Evolutionary conservation across 2,329 filamentous ascomycete species (phyloP).

Genomic region (Chaetomiaceae sp.): DNA sequence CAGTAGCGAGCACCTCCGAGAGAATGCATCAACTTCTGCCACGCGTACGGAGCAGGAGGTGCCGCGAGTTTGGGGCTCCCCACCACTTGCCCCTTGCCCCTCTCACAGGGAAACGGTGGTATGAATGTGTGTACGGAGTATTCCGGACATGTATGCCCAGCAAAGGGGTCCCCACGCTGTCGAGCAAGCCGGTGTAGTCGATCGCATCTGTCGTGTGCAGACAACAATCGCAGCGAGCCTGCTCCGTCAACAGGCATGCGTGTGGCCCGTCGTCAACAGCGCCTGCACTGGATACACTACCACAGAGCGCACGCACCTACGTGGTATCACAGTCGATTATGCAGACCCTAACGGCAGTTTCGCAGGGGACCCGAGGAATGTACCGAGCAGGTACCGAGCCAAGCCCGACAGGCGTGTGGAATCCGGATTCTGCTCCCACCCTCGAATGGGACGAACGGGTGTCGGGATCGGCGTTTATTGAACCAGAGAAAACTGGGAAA

Average conservation of each 20-base stretch:
- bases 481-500: not conserved
- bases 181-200: too few species aligned
- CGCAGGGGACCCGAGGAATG: not conserved
- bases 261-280: not conserved
- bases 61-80: too few species aligned
- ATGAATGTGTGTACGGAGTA: too few species aligned
- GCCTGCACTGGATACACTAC: not conserved
- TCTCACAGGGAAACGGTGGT: too few species aligned
- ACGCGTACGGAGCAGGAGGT: too few species aligned
- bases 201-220: too few species aligned
- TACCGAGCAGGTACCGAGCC: conserved; percentile 6
- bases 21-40: not conserved
- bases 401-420: not conserved
- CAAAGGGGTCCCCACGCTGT: too few species aligned
- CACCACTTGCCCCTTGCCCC: too few species aligned
- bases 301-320: not conserved
- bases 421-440: conserved; percentile 7
- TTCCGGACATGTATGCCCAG: too few species aligned
- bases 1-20: too few species aligned
- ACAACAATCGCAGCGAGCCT: too few species aligned
- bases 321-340: not conserved
- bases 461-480: conserved; percentile 4
- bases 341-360: not conserved
- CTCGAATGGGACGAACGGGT: not conserved
- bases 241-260: too few species aligned